Conservation (phyloP, 176 grass and related monocot genomes). For the Musa schizocarpa region DNA sequence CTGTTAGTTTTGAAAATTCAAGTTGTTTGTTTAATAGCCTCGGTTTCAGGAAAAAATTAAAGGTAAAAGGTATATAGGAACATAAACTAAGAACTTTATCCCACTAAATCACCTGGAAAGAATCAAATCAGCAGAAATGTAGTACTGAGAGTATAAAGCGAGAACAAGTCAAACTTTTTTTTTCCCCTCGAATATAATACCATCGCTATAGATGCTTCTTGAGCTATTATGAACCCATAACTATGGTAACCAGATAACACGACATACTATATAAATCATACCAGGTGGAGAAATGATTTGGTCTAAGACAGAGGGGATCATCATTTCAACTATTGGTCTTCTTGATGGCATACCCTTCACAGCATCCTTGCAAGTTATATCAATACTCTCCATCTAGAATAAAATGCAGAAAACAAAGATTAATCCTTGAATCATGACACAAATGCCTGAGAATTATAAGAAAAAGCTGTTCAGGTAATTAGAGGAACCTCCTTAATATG, state of each 20-base stretch:
- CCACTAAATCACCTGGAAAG: neutral
- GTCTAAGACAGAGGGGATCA: conserved; percentile 92
- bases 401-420: conserved; percentile 8
- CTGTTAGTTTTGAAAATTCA: too few relatives aligned
- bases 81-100: neutral
- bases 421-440: neutral
- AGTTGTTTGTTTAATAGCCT: too few relatives aligned
- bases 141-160: neutral
- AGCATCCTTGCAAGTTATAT: conserved; percentile 71
- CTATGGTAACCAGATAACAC: neutral
- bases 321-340: conserved; percentile 98
- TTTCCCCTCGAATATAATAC: neutral
- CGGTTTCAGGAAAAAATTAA: too few relatives aligned
- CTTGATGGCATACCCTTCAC: conserved; percentile 57
- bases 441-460: neutral
- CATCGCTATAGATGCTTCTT: neutral
- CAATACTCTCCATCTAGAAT: conserved; percentile 85
- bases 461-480: neutral
- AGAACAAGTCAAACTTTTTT: neutral
- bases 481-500: too few relatives aligned
- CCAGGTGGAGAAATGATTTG: conserved; percentile 86
- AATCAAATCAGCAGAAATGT: neutral
- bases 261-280: conserved; percentile 12
- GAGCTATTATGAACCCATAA: neutral
- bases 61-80: too few relatives aligned